Base-by-base conservation (phyloP, 1,139 yeast genomes). In the Blastobotrys illinoisensis region DNA sequence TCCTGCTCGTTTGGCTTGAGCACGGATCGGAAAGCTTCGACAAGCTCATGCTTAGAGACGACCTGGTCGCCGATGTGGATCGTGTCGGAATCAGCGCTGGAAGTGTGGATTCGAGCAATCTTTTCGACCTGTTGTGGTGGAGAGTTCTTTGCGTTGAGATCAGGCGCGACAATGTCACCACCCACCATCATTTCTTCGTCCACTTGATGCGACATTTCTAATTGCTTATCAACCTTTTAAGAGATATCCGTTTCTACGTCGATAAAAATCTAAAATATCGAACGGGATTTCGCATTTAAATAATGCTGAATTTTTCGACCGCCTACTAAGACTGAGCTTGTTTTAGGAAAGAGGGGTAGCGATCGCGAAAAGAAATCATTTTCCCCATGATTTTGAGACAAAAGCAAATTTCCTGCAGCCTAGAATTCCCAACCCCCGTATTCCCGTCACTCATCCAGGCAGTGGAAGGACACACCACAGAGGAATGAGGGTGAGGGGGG, bases 51-150 rank as follows among this genome's bases (percentile, higher is more conserved):
- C 63, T 79, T 79, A 58, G 80, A 75, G 62, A 85, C 88, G 65
- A 79, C 82, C 57, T 85, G 83, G 63, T 82, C 80, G 14, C 96
- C 96, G 61, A 88, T 79, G 61, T 76, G 83, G 56, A 88, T 76
- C 66, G 80, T 83, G 55, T 85, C 86, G 46, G 83, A 63, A 59
- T 75, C 70, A 3, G 47, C 47, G 18, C 47, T 18, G 32, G 73
- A 65, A 13, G 75, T 71, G 53, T 64, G 65, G 49, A 74, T 65
- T 26, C 63, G 64, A 18, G 62, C 53, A 45, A 60, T 53, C 18
- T 50, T 44, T n/a, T 52, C 57, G 2, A 46, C 50, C 32, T 46
- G 49, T 7, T 43, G 45, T 32, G 32, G 24, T 16, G 32, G 28
- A 13, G 49, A 9, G 16, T 9, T 46, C 49, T 36, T 5, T 24